Base-by-base conservation (phyloP, 164 flowering plant species). In the Chimonanthus praecox region DNA sequence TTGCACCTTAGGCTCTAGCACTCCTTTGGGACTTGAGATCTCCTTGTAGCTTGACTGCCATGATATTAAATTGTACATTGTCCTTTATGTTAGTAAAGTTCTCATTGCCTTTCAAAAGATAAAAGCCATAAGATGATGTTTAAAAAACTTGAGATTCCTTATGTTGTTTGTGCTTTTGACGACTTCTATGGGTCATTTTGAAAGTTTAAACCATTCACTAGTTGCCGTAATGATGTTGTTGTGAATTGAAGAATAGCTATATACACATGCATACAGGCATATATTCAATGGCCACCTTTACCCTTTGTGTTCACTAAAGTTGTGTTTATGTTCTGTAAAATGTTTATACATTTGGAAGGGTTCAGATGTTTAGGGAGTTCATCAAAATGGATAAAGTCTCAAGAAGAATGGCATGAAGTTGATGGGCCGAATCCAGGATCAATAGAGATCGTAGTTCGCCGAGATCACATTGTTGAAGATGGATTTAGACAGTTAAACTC, bases 301-400 rank as follows among this genome's bases (percentile, higher is more conserved):
- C 16, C 60, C 60, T 54, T 54, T n/a, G 16, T 11, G 9, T 9
- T 11, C 11, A 2, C 15, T n/a, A 4, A 54, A 54, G 16, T 13
- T 54, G 16, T 54, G 60, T n/a, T 10, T 54, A 54, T 54, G 33
- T 54, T 54, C 16, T 7, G 16, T 54, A n/a, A 54, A n/a, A 9
- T 54, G 60, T 13, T 54, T n/a, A 20, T n/a, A 43, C 64, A 21
- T 49, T 76, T 83, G 68, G 75, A 88, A 96, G 99, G 74, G 99
- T 96, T 78, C 89, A 89, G 78, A 91, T 96, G 92, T 96, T 96
- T 81, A 87, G 97, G 82, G 99, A 96, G 85, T 94, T 92, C 72
- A 86, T 96, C 82, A 92, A 83, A 80, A 85, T 89, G 88, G 98
- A 96, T 76, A 94, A 96, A 81, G 84, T 74, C 69, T 86, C 98